Conservation (phyloP, 768 basidiomycete species). For the Naganishia friedmannii region DNA sequence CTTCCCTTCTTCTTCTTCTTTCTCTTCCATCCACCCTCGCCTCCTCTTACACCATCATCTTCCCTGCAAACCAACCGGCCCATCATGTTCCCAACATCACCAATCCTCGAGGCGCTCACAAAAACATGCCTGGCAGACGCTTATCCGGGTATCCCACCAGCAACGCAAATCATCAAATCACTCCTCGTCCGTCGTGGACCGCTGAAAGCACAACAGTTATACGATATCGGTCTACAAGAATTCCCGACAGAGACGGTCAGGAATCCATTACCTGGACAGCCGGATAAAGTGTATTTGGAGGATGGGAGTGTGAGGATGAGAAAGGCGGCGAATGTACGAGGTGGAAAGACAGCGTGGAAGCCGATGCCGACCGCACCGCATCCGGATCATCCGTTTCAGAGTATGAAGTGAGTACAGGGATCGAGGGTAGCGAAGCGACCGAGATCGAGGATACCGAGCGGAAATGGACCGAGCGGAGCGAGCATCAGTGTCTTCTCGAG, state of each 20-base stretch:
- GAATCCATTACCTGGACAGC: conserved; percentile 29
- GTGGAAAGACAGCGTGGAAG: conserved; percentile 38
- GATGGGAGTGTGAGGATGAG: conserved; percentile 41
- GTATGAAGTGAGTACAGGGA: conserved; percentile 37
- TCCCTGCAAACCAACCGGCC: background rate
- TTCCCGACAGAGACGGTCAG: conserved; percentile 28
- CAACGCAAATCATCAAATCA: conserved; percentile 26
- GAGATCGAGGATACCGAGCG: too few species aligned
- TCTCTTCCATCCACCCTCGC: background rate
- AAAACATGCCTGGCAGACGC: conserved; percentile 18
- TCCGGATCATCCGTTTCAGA: conserved; percentile 45
- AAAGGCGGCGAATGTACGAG: conserved; percentile 39
- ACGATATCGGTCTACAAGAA: conserved; percentile 32
- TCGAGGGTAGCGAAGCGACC: too few species aligned
- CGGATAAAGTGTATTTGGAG: conserved; percentile 29
- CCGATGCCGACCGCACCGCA: conserved; percentile 38
- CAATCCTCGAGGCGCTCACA: conserved; percentile 14
- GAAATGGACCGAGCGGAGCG: too few species aligned
- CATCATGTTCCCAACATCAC: conserved; percentile 12
- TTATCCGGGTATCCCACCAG: conserved; percentile 12
- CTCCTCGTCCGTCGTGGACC: conserved; percentile 27
- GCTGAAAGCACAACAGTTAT: conserved; percentile 36
- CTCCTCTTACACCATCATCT: background rate
- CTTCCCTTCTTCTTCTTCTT: background rate
- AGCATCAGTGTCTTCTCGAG: too few species aligned